Evolutionary conservation across 768 basidiomycete genomes (phyloP), one percentile per base, ranked within the genome.

Genomic region (Hydnomerulius pinastri): DNA sequence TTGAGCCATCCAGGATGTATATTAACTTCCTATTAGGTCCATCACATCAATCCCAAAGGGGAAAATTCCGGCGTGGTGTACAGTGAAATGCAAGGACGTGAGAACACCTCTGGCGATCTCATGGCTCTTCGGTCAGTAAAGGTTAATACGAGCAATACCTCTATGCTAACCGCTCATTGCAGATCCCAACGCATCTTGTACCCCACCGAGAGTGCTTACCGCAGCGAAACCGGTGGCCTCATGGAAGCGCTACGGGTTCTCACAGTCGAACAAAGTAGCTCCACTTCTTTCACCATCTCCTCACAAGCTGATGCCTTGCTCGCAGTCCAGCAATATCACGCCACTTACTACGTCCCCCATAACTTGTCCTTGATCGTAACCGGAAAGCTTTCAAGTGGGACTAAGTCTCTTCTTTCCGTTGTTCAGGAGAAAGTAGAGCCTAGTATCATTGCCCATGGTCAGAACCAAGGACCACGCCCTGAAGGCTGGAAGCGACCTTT

Each of bases 11-110:
- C 11, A 18, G 32, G 43, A 40, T 30, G 40, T 54, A 20, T 49
- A 37, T 33, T 20, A 60, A 36, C 29, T n/a, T n/a, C n/a, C 29
- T 53, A 35, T 9, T 57, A 91, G 89, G 87, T 99, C n/a, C 92
- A 98, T 67, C 93, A 98, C 68, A 84, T 98, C 56, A 90, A 98
- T 67, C 80, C 80, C 2, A 84, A 90, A 62, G 96, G 93, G 7
- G 83, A 95, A 59, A 83, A 98, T 62, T 89, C 91, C 13, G 97
- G 97, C 30, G 97, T 99, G 1, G 96, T 98, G 9, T 98, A 97
- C 69, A 90, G 88, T 62, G 90, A 94, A 72, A 97, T 97, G 94
- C 92, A 95, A 71, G 94, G 93, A 1, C 80, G 96, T 40, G 87
- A 98, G 73, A 98, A 98, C 63, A 93, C 90, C 0, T 83, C 91